Conservation (phyloP, 2,329 filamentous ascomycete genomes). For the Colletotrichum sp. region DNA sequence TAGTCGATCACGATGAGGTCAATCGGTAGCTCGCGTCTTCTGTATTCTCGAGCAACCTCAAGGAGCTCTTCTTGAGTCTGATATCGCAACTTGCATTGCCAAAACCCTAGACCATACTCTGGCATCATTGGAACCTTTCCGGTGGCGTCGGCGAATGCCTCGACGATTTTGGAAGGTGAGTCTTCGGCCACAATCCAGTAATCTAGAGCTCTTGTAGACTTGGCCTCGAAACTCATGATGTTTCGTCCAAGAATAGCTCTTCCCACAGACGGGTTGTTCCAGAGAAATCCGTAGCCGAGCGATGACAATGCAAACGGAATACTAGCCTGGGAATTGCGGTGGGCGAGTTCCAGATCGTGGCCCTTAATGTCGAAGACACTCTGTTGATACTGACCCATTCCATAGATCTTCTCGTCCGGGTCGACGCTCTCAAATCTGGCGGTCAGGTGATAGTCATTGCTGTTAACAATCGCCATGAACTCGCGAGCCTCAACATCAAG, state of each 20-base stretch:
- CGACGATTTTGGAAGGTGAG: constrained; percentile 55
- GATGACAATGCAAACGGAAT: constrained; percentile 64
- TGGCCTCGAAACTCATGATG: constrained; percentile 62
- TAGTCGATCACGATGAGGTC: constrained; percentile 68
- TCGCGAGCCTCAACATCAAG: constrained; percentile 60
- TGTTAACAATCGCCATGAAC: constrained; percentile 53
- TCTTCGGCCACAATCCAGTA: constrained; percentile 66
- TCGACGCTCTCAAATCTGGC: constrained; percentile 59
- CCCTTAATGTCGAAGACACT: constrained; percentile 64
- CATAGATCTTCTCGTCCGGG: constrained; percentile 61
- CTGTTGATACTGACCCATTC: constrained; percentile 71
- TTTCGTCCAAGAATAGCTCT: constrained; percentile 63
- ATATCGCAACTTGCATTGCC: constrained; percentile 68
- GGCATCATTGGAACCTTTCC: constrained; percentile 68
- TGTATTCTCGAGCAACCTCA: constrained; percentile 60
- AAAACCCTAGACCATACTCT: constrained; percentile 67
- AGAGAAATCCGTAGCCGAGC: constrained; percentile 63
- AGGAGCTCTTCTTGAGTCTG: constrained; percentile 66
- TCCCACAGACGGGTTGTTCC: constrained; percentile 67
- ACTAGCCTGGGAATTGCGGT: constrained; percentile 67
- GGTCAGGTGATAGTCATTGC: constrained; percentile 55
- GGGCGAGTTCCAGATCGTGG: constrained; percentile 63
- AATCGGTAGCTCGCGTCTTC: constrained; percentile 55
- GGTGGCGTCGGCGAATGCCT: constrained; percentile 57
- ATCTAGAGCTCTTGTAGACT: constrained; percentile 58